Evolutionary conservation across 1,284 basidiomycete species (phyloP), one percentile per base, ranked within the genome.

Genomic region (Naganishia cerealis): DNA sequence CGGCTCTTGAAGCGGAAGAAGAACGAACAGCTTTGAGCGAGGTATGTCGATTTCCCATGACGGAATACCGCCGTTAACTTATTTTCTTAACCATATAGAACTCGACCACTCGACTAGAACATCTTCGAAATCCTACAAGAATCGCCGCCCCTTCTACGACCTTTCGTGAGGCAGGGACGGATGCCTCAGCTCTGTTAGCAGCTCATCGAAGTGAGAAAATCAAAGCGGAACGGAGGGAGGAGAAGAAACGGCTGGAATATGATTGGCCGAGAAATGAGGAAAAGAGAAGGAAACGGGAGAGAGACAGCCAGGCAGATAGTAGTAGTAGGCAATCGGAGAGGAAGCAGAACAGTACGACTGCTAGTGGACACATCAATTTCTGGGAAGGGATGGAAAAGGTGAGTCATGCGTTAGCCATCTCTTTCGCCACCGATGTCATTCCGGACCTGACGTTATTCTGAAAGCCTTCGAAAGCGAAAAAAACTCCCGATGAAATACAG

Each of bases 331-430:
- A 46, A 46, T 55, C 16, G 50, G 56, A n/a, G 9, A 74, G 70
- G 21, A 21, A 50, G 46, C 21, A 21, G 46, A 9, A 50, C 18
- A 50, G 10, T 10, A 9, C 46, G 3, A 9, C 46, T 50, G 13
- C n/a, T 24, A 15, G 46, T 9, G 80, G 78, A 6, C 80, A 81
- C 73, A 54, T 81, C 62, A 82, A 82, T 63, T 73, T 82, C 55
- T 82, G 79, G 74, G 75, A 77, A 1, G 77, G 79, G 58, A 46
- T 79, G 1, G 81, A 81, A 68, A 69, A 73, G 67, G 75, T 67
- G 57, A 36, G 57, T 53, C 6, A 29, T 16, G 53, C 21, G 24
- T 33, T 8, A 15, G 10, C 50, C 7, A 9, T n/a, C 38, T 36
- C 29, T 15, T 46, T 15, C 38, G 4, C 33, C 7, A 29, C 36